Percentiles rank a stretch among this genome's conserved stretches.
phyloP scores from a whole-genome alignment of 73 alveolate genomes.

The Strombidium stylifer region DNA sequence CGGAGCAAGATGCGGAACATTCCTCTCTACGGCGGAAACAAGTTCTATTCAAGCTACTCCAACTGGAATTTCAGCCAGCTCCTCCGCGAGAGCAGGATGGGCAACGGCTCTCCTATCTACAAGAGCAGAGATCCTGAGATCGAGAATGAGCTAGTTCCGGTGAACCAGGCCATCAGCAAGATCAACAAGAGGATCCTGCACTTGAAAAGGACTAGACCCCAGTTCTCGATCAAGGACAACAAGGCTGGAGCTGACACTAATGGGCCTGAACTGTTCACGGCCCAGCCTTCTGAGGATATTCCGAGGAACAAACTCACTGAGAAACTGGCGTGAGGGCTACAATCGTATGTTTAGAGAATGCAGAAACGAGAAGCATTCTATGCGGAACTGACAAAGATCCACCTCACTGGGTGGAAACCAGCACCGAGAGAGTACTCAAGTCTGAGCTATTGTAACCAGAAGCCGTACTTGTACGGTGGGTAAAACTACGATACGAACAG shows the following conservation, averaged over 20 bases:
- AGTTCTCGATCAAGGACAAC: no score
- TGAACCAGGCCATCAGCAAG: neutral
- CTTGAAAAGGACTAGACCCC: neutral
- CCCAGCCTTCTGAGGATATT: no score
- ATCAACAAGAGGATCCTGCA: neutral
- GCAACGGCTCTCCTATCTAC: no score
- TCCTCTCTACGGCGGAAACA: no score
- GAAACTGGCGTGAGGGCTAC: neutral
- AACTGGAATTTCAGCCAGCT: no score
- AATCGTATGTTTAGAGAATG: neutral
- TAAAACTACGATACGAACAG: slow-evolving; percentile 18
- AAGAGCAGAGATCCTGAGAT: no score
- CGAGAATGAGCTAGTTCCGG: no score
- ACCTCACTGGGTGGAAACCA: slow-evolving; percentile 26
- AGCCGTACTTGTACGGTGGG: slow-evolving; percentile 17
- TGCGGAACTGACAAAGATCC: neutral
- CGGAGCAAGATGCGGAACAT: no score
- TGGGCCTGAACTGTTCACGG: neutral
- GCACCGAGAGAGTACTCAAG: slow-evolving; percentile 42
- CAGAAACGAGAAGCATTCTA: slow-evolving; percentile 11
- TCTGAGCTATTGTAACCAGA: neutral
- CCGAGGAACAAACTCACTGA: no score
- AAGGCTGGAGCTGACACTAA: neutral
- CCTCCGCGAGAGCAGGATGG: no score
- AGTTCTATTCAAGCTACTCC: no score